Evolutionary conservation across 176 grass and related monocot genomes (phyloP), one percentile per base, ranked within the genome.

Genomic region (Dactylis glomerata): DNA sequence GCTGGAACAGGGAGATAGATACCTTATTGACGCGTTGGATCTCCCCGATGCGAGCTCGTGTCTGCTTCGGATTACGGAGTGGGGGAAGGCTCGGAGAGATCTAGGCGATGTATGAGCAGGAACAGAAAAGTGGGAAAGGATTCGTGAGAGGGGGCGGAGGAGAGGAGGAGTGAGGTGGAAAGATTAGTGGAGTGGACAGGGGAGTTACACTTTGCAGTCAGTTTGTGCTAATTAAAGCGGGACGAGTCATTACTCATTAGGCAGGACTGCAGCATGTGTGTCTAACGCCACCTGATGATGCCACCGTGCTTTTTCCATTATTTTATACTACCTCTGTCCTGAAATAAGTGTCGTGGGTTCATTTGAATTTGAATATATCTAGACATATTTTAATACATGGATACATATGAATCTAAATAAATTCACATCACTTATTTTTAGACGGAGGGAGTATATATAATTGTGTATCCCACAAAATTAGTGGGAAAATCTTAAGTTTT

Each of bases 141-240:
- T 67, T 77, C 23, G 45, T 9, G 49, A 22, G 68, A 80, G 81
- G n/a, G 51, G 33, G 6, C 16, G 28, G 55, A 67, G 76, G 65
- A 57, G 55, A 67, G 76, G 65, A 57, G 50, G 31, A 23, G 13
- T 54, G 65, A 27, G 76, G 87, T 80, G 81, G 76, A 88, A 88
- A 84, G 76, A 34, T 13, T 24, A 14, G 37, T 31, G 11, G 79
- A 52, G 31, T 6, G 8, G 68, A 59, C 16, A 42, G n/a, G 27
- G n/a, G 27, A 45, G 19, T 34, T 33, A 58, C 31, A 5, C 64
- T 66, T 80, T 80, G 61, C 61, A 32, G 27, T 17, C 14, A 51
- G 45, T 33, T 47, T 42, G 66, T 34, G 34, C 80, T 70, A 71
- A 19, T 67, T 30, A 56, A 71, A 42, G 65, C 65, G 40, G 51